Percentiles rank a stretch among this genome's conserved stretches.
Conservation (phyloP, 2,329 filamentous ascomycete genomes). For the Fusarium annulatum region DNA sequence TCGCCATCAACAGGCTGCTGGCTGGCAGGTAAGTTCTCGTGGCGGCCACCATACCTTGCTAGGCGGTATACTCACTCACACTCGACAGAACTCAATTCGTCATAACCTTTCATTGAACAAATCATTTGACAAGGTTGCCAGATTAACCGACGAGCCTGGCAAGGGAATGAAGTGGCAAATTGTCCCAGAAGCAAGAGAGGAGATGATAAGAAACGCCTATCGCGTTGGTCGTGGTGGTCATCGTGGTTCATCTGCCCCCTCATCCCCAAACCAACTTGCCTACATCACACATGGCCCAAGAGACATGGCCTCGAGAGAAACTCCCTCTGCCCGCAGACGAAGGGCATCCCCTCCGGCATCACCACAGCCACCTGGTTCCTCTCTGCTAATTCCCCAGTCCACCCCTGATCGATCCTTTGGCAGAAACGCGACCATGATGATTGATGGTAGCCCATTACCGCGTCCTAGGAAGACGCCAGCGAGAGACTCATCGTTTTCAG, state of each 20-base stretch:
- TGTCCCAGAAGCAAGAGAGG: conserved; percentile 82
- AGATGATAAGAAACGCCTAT: conserved; percentile 81
- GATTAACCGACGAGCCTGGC: conserved; percentile 92
- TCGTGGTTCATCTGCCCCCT: conserved; percentile 75
- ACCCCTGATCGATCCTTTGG: conserved; percentile 62
- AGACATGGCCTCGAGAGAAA: conserved; percentile 64
- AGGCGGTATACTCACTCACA: conserved; percentile 23
- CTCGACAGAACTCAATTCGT: conserved; percentile 84
- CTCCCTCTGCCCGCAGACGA: conserved; percentile 65
- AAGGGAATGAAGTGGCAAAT: conserved; percentile 99
- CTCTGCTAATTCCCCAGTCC: conserved; percentile 62
- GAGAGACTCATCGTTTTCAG: conserved; percentile 58
- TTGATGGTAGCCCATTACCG: conserved; percentile 72
- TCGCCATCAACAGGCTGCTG: conserved; percentile 77
- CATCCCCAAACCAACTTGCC: conserved; percentile 71
- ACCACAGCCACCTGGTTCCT: conserved; percentile 64
- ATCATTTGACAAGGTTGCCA: conserved; percentile 90
- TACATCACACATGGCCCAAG: conserved; percentile 69
- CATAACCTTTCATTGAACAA: conserved; percentile 97
- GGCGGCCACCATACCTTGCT: neutral
- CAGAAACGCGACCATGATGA: conserved; percentile 54
- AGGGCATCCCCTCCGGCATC: conserved; percentile 66
- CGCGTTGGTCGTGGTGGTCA: conserved; percentile 72
- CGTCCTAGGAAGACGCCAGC: conserved; percentile 63
- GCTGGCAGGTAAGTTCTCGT: conserved; percentile 81